Evolutionary conservation across 164 flowering plant species (phyloP).

Genomic region (Annona squamosa): DNA sequence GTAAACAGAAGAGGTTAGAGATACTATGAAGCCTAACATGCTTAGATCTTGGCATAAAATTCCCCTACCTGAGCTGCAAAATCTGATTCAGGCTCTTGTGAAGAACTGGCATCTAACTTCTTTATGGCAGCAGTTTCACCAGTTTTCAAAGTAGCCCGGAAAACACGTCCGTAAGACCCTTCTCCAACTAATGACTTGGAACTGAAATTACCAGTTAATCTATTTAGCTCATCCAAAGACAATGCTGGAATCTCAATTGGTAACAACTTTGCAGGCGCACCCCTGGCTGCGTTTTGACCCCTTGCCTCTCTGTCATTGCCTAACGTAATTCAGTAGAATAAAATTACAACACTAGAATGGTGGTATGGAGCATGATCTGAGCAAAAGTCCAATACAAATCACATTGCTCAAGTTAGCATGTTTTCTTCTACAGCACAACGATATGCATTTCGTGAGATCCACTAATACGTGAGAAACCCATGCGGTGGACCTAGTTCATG

Average conservation of each 20-base stretch:
- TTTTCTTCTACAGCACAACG: background rate
- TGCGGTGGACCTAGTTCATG: too few species aligned
- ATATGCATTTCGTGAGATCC: background rate
- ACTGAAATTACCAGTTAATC: slow-evolving; percentile 57
- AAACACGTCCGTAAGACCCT: slow-evolving; percentile 83
- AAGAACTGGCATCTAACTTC: slow-evolving; percentile 55
- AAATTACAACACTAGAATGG: too few species aligned
- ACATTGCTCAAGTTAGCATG: background rate
- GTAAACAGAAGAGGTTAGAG: background rate
- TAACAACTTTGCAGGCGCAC: slow-evolving; percentile 47
- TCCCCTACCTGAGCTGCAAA: slow-evolving; percentile 59
- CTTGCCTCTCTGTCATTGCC: slow-evolving; percentile 53
- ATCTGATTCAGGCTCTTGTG: slow-evolving; percentile 60
- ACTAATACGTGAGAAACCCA: background rate
- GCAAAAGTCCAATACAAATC: background rate
- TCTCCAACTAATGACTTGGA: slow-evolving; percentile 70
- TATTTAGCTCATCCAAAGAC: slow-evolving; percentile 53
- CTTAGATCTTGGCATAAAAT: too few species aligned
- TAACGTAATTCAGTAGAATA: slow-evolving; percentile 6
- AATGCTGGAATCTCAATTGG: slow-evolving; percentile 67
- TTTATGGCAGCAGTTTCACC: slow-evolving; percentile 56
- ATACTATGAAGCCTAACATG: background rate
- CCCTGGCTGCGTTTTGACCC: slow-evolving; percentile 25
- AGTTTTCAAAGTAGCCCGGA: slow-evolving; percentile 42
- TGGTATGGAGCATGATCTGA: background rate